These are phyloP conservation scores for Brassica incana DNA, from an alignment of 345 rosid genomes.

Conservation along the genomic window DNA sequence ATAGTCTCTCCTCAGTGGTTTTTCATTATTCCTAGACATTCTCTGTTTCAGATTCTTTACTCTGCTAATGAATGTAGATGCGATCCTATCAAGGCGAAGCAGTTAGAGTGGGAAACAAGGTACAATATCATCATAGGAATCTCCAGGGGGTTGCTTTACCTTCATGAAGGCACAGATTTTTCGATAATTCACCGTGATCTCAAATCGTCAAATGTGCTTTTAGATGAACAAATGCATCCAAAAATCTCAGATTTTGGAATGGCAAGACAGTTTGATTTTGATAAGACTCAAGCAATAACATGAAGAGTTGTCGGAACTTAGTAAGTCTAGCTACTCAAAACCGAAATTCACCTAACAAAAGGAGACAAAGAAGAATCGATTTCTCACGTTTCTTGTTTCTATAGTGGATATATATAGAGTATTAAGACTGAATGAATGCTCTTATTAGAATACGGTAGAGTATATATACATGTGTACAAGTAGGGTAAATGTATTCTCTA, in stretches of 20 bases:
- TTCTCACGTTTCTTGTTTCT: neutral
- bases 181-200: constrained; percentile 30
- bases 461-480: too few species aligned
- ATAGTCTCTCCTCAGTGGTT: neutral
- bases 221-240: constrained; percentile 29
- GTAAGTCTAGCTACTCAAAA: constrained; percentile 21
- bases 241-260: constrained; percentile 38
- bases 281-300: constrained; percentile 20
- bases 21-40: neutral
- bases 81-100: constrained; percentile 11
- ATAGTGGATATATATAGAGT: constrained; percentile 9
- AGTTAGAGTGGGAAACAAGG: constrained; percentile 11
- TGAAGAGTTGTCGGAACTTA: constrained; percentile 33
- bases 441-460: too few species aligned
- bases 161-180: constrained; percentile 20
- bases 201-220: constrained; percentile 20
- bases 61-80: constrained; percentile 14
- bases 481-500: too few species aligned
- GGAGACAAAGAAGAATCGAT: neutral
- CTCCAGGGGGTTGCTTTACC: constrained; percentile 34
- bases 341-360: neutral
- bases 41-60: neutral
- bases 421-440: too few species aligned
- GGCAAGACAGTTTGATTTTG: constrained; percentile 32
- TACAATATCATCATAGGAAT: constrained; percentile 29